Evolutionary conservation across 2,329 filamentous ascomycete species (phyloP).

Genomic region (Delphinella strobiligena): DNA sequence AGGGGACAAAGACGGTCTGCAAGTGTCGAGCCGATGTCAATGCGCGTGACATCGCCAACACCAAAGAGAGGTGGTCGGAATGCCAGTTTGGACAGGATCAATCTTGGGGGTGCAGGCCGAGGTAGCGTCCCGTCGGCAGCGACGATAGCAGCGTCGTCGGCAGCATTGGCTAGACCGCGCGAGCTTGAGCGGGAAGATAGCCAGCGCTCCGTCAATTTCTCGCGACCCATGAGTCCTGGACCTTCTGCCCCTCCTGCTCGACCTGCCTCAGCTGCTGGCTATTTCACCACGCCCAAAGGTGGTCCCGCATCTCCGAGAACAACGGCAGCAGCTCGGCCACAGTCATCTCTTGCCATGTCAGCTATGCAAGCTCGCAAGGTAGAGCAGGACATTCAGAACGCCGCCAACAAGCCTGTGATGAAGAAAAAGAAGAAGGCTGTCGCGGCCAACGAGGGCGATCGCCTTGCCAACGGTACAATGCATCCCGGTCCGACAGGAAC

Average conservation of each 20-base stretch:
- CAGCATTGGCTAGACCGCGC: slow-evolving; percentile 19
- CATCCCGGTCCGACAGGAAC: slow-evolving; percentile 37
- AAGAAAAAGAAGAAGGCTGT: slow-evolving; percentile 28
- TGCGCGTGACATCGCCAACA: slow-evolving; percentile 34
- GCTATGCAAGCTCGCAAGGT: slow-evolving; percentile 16
- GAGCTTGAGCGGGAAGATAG: slow-evolving; percentile 31
- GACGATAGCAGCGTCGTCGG: slow-evolving; percentile 4
- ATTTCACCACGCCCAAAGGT: slow-evolving; percentile 24
- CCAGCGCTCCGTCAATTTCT: slow-evolving; percentile 40
- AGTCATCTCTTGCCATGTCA: slow-evolving; percentile 16
- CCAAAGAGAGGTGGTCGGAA: slow-evolving; percentile 24
- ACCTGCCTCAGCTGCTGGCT: slow-evolving; percentile 18
- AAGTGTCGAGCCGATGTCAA: slow-evolving; percentile 37
- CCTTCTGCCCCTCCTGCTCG: slow-evolving; percentile 6
- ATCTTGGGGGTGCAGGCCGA: slow-evolving; percentile 2
- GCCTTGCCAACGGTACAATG: slow-evolving; percentile 40
- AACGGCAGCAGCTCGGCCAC: slow-evolving; percentile 16
- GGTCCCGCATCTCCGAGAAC: slow-evolving; percentile 13
- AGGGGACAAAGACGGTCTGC: slow-evolving; percentile 30
- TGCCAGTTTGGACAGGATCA: slow-evolving; percentile 18
- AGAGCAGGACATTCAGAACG: slow-evolving; percentile 21
- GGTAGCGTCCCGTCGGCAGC: too few relatives aligned
- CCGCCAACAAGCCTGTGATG: slow-evolving; percentile 26
- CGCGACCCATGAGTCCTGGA: slow-evolving; percentile 32
- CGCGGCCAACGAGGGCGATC: slow-evolving; percentile 24